Evolutionary conservation across 768 basidiomycete species (phyloP).

Genomic region (Naganishia randhawae): DNA sequence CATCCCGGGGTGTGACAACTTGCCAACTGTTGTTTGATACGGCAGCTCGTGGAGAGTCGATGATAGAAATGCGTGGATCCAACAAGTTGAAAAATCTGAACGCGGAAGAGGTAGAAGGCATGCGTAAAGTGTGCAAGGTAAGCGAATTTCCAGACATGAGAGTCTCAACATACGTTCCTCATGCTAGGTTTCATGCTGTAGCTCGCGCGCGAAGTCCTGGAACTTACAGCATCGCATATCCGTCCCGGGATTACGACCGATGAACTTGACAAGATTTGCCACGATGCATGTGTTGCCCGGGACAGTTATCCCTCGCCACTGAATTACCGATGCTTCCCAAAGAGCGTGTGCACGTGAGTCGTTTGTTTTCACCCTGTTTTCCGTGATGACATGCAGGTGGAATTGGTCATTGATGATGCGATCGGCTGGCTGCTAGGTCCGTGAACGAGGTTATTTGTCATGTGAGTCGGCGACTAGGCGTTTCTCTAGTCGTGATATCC

Average conservation of each 20-base stretch:
- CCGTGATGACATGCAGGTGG: background rate
- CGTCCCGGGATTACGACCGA: slow-evolving; percentile 93
- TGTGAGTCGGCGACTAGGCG: slow-evolving; percentile 35
- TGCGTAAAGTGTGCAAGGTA: slow-evolving; percentile 81
- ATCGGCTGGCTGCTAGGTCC: slow-evolving; percentile 56
- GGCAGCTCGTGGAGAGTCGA: slow-evolving; percentile 57
- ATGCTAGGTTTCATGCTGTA: no score
- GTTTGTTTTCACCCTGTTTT: background rate
- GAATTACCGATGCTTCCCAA: slow-evolving; percentile 85
- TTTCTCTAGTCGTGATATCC: background rate
- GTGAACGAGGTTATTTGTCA: slow-evolving; percentile 97
- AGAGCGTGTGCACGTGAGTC: slow-evolving; percentile 91
- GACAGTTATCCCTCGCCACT: slow-evolving; percentile 91
- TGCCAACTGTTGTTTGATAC: slow-evolving; percentile 21
- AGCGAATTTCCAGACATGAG: slow-evolving; percentile 52
- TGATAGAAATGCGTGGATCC: slow-evolving; percentile 51
- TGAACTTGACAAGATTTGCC: slow-evolving; percentile 87
- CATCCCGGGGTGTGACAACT: no score
- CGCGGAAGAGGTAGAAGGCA: slow-evolving; percentile 76
- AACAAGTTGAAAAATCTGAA: slow-evolving; percentile 63
- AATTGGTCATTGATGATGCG: slow-evolving; percentile 20
- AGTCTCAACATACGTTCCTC: no score
- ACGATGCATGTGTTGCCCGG: slow-evolving; percentile 82
- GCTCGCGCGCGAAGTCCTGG: slow-evolving; percentile 89
- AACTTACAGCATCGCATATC: slow-evolving; percentile 78